Evolutionary conservation across 78 protist genomes (phyloP).

Genomic region (Chrysochromulina parva): DNA sequence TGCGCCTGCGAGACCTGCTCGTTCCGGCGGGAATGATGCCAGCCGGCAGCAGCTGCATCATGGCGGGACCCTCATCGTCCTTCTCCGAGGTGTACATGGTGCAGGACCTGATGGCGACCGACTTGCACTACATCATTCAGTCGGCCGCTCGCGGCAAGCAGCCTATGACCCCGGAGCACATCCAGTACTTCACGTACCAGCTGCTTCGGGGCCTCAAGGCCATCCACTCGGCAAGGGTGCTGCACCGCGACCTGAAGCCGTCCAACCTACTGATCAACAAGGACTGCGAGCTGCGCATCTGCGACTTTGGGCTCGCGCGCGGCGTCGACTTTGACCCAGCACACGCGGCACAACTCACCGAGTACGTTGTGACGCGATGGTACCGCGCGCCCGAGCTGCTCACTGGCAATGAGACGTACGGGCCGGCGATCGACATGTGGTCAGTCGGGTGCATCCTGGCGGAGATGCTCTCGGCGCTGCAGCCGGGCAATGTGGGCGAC

Average conservation of each 20-base stretch:
- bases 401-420: no score
- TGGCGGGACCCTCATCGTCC: no score
- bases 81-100: no score
- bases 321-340: not conserved
- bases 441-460: no score
- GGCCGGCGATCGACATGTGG: no score
- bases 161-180: slow-evolving; percentile 87
- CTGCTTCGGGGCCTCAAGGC: slow-evolving; percentile 69
- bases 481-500: slow-evolving; percentile 5
- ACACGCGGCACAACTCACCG: not conserved
- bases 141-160: slow-evolving; percentile 61
- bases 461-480: slow-evolving; percentile 69
- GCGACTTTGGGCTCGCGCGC: slow-evolving; percentile 24
- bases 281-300: no score
- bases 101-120: slow-evolving; percentile 93
- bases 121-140: slow-evolving; percentile 84
- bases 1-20: no score
- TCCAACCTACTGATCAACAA: no score
- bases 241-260: no score
- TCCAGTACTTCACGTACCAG: slow-evolving; percentile 88
- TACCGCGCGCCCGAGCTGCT: no score
- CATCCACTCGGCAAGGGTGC: slow-evolving; percentile 88
- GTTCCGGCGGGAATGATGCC: no score
- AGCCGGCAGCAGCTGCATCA: no score
- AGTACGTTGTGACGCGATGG: not conserved